Conservation (phyloP, 768 basidiomycete genomes). For the Kwoniella sp. region DNA sequence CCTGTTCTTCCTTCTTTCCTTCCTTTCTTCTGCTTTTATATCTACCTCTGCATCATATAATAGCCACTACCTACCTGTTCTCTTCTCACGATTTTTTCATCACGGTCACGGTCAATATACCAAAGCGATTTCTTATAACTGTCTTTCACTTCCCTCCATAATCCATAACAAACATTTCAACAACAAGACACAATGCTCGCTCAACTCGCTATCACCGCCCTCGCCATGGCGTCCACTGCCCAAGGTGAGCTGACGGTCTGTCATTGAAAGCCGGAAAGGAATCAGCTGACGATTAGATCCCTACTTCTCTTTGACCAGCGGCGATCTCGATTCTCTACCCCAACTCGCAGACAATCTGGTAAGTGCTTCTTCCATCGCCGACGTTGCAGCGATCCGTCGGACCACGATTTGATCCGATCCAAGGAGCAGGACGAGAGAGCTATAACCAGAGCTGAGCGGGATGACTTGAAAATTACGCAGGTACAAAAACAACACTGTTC, state of each 20-base stretch:
- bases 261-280: too few relatives aligned
- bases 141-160: too few relatives aligned
- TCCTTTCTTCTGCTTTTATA: background rate
- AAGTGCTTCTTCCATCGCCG: conserved; percentile 3
- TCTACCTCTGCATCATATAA: background rate
- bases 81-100: background rate
- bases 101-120: background rate
- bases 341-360: conserved; percentile 29
- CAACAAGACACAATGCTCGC: conserved; percentile 11
- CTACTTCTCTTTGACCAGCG: conserved; percentile 10
- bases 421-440: background rate
- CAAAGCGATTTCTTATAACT: background rate
- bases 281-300: background rate
- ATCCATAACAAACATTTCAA: too few relatives aligned
- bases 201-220: conserved; percentile 7
- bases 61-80: too few relatives aligned
- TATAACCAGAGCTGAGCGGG: too few relatives aligned
- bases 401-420: background rate
- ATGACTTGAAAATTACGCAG: too few relatives aligned
- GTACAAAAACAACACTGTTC: conserved; percentile 47
- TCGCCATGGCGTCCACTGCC: conserved; percentile 10
- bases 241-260: conserved; percentile 14
- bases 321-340: conserved; percentile 31
- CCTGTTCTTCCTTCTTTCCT: background rate
- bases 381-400: background rate